Evolutionary conservation across 129 eudicot species (phyloP), one percentile per base, ranked within the genome.

Genomic region (Ambrosia trifida): DNA sequence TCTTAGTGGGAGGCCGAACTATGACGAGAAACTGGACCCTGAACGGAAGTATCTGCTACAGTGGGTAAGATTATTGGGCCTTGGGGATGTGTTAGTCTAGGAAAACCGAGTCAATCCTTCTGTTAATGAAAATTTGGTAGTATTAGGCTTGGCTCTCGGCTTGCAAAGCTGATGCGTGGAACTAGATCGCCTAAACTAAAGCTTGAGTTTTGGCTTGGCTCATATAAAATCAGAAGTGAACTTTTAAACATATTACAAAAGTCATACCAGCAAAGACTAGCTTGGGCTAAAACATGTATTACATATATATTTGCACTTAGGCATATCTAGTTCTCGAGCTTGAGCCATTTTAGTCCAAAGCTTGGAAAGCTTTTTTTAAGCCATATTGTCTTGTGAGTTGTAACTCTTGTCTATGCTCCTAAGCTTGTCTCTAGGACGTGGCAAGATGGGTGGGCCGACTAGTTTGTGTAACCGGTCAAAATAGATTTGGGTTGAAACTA

Each of bases 1-100:
- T 63, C 75, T 86, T 35, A 86, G 92, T 69, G 92, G 92, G 60
- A 81, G 93, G 72, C 74, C 93, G 2, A 87, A 87, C 46, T 79
- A 73, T 71, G 82, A 79, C 30, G 70, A 72, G 7, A 81, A 72
- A 64, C 31, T 87, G 78, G 83, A 76, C 18, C 52, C 67, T 5
- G 86, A 84, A 62, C 77, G 77, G 52, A 79, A 76, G 54, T 87
- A 81, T 82, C 89, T 87, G 74, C 89, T 84, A 64, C 86, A 87
- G 44, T 84, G 86, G 93, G 93, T 87, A 79, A 70, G 81, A n/a
- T 28, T 40, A 24, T n/a, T 30, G 38, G 72, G 28, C 28, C 28
- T 24, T 24, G 6, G 14, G 11, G 41, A n/a, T 69, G 33, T 51
- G 13, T 8, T 31, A 19, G 50, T 16, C 52, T 4, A 11, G 49